Conservation (phyloP, 78 protist genomes). For the slime mould (Dictyostelium discoideum) region DNA sequence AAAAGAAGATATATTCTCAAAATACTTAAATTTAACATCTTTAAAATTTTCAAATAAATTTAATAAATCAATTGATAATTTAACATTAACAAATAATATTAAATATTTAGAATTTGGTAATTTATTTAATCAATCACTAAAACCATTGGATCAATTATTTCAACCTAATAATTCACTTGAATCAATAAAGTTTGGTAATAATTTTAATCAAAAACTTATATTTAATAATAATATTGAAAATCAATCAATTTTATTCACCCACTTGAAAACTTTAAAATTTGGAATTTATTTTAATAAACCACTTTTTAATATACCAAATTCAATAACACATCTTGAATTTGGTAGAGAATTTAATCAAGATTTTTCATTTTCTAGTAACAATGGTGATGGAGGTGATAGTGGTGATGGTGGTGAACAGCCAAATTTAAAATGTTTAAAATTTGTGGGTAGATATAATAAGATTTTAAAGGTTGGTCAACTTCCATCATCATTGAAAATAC, state of each 20-base stretch:
- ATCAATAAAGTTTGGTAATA: background rate
- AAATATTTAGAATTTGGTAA: background rate
- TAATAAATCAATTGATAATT: background rate
- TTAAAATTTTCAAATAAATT: background rate
- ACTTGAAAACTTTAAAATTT: background rate
- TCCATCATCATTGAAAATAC: background rate
- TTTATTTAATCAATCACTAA: background rate
- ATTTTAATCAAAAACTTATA: background rate
- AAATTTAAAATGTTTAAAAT: background rate
- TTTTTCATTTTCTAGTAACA: background rate
- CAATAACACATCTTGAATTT: background rate
- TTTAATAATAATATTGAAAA: no score
- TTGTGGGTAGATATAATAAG: background rate
- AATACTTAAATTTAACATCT: background rate
- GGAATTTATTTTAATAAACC: background rate
- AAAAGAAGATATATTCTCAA: background rate
- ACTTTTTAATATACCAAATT: background rate
- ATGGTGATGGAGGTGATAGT: background rate
- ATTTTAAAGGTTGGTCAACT: background rate
- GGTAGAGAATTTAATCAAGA: background rate
- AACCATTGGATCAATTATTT: background rate
- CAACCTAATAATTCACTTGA: background rate
- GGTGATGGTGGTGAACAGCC: background rate
- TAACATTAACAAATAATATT: background rate
- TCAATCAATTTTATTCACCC: background rate